These are phyloP conservation scores for Mrakia gelida DNA, from an alignment of 768 basidiomycete species.

Conservation along the genomic window DNA sequence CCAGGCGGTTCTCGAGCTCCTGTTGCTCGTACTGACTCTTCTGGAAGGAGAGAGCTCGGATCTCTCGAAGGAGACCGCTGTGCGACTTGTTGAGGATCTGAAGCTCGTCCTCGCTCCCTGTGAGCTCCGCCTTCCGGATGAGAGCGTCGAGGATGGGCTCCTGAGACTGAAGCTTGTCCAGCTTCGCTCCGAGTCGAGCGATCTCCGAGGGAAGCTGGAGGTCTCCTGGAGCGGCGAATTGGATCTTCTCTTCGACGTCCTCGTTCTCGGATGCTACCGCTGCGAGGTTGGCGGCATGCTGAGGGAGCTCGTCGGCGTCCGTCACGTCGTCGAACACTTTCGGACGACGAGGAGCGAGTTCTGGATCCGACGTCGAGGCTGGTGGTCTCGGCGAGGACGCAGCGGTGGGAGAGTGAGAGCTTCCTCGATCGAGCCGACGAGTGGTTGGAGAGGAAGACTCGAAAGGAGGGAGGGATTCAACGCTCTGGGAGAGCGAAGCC, in stretches of 20 bases:
- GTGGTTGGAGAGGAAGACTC: background rate
- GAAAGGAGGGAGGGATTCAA: background rate
- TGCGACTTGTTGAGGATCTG: slow-evolving; percentile 75
- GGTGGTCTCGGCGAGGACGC: background rate
- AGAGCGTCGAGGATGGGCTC: slow-evolving; percentile 77
- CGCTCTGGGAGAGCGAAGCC: background rate
- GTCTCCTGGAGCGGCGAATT: slow-evolving; percentile 27
- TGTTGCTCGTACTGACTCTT: slow-evolving; percentile 91
- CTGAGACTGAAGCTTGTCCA: slow-evolving; percentile 71
- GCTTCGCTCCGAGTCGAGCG: slow-evolving; percentile 66
- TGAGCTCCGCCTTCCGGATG: slow-evolving; percentile 90
- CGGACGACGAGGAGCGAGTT: background rate
- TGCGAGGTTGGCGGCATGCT: background rate
- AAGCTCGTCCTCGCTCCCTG: slow-evolving; percentile 82
- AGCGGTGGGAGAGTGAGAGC: background rate
- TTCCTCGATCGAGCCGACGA: background rate
- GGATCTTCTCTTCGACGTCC: slow-evolving; percentile 10
- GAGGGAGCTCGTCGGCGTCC: slow-evolving; percentile 28
- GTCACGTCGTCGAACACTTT: slow-evolving; percentile 32
- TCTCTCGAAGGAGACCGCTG: slow-evolving; percentile 71
- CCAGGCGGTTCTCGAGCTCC: slow-evolving; percentile 79
- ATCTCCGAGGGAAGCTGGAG: slow-evolving; percentile 86
- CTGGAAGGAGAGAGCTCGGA: slow-evolving; percentile 80
- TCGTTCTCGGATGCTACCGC: background rate
- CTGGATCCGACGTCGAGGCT: slow-evolving; percentile 11